These are phyloP conservation scores for Linnemannia zychae DNA, from an alignment of 192 early-diverging fungal genomes.

Conservation along the genomic window DNA sequence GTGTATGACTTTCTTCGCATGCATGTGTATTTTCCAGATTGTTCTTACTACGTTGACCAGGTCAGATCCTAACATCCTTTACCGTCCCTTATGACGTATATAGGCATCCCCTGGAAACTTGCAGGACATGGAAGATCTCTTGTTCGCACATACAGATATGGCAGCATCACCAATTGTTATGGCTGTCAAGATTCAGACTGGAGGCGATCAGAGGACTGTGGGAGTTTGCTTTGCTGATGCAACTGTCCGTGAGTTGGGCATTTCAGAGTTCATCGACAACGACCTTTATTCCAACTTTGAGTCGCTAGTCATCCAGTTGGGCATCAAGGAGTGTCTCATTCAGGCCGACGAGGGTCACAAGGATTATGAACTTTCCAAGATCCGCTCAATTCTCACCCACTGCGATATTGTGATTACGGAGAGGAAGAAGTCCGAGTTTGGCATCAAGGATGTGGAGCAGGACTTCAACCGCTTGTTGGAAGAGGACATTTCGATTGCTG, in stretches of 20 bases:
- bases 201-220: slow-evolving; percentile 78
- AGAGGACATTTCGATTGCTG: slow-evolving; percentile 71
- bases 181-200: slow-evolving; percentile 72
- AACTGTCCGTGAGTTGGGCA: slow-evolving; percentile 81
- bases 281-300: slow-evolving; percentile 95
- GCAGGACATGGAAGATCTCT: slow-evolving; percentile 89
- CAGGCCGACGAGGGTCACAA: slow-evolving; percentile 63
- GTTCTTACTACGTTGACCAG: background rate
- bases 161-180: slow-evolving; percentile 84
- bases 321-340: slow-evolving; percentile 93
- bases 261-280: slow-evolving; percentile 94
- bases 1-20: slow-evolving; percentile 19
- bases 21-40: background rate
- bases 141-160: slow-evolving; percentile 84
- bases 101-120: slow-evolving; percentile 97
- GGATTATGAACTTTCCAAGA: slow-evolving; percentile 78
- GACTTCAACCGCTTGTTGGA: slow-evolving; percentile 87
- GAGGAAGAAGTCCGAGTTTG: slow-evolving; percentile 74
- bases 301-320: slow-evolving; percentile 92
- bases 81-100: background rate
- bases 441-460: slow-evolving; percentile 85
- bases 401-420: slow-evolving; percentile 85
- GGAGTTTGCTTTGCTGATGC: slow-evolving; percentile 94
- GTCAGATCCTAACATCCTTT: background rate
- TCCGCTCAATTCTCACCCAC: slow-evolving; percentile 78